Evolutionary conservation across 768 basidiomycete species (phyloP), one percentile per base, ranked within the genome.

Genomic region (Xerocomellus amylosporus): DNA sequence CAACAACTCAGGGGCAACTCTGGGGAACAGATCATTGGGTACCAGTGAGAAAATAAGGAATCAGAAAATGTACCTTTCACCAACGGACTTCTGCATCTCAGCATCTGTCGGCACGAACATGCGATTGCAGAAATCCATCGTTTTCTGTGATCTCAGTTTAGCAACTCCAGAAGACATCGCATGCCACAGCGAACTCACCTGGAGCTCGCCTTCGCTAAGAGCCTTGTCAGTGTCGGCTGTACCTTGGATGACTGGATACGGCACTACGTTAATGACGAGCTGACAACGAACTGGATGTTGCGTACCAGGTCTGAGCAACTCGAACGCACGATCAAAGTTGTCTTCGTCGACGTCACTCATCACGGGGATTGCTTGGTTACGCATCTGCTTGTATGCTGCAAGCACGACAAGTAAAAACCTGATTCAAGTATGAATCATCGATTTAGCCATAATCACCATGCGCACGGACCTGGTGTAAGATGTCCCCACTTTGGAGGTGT

Each of bases 341-440:
- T 57, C 55, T n/a, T 58, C 55, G 20, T 57, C 42, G 2, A 52
- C 50, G 13, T 58, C 54, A n/a, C 54, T 58, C 58, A 56, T 40
- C 8, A 58, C 42, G 2, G 54, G 54, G 4, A 39, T 10, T 1
- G 17, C 41, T 22, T 59, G 58, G 41, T 59, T 59, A 14, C 55
- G 51, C 9, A 59, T 59, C 24, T 59, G 58, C 47, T 59, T 48
- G 26, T 59, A 59, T 4, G 58, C 52, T 13, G 46, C 54, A 6
- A 59, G 22, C 2, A 58, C 54, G 8, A 58, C 58, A 4, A 58
- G 26, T 7, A 59, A 33, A 24, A 59, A 59, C 19, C 54, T 58
- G 7, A 19, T 12, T 24, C 24, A 41, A 36, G 6, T 17, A 51
- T 50, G 5, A 34, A 14, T 34, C 5, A 34, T 13, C 5, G 14